These are phyloP conservation scores for Dittrichia graveolens DNA, from an alignment of 129 eudicot genomes.

Conservation along the genomic window DNA sequence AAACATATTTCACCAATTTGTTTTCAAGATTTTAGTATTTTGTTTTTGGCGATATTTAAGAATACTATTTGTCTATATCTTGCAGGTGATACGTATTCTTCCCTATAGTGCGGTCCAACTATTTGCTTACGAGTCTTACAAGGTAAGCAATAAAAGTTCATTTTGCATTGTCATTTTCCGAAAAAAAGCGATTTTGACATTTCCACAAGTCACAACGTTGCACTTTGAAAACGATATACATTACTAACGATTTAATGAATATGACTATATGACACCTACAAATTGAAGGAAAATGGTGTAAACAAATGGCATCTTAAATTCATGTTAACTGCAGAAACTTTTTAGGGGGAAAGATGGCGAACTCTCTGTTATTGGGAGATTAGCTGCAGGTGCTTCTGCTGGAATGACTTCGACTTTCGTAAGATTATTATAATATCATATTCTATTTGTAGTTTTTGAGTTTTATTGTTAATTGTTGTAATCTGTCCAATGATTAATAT, in stretches of 20 bases:
- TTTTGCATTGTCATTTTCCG: too few species aligned
- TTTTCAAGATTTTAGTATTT: not conserved
- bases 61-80: slow-evolving; percentile 5
- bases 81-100: slow-evolving; percentile 85
- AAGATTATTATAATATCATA: slow-evolving; percentile 21
- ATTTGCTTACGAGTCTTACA: slow-evolving; percentile 84
- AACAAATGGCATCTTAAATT: not conserved
- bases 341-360: slow-evolving; percentile 74
- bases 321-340: slow-evolving; percentile 55
- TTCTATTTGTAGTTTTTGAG: not conserved
- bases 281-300: too few species aligned
- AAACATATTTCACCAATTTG: not conserved
- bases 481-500: not conserved
- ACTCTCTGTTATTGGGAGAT: slow-evolving; percentile 86
- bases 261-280: too few species aligned
- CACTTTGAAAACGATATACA: too few species aligned
- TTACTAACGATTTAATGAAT: too few species aligned
- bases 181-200: too few species aligned
- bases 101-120: slow-evolving; percentile 97
- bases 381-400: slow-evolving; percentile 99
- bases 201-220: too few species aligned
- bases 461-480: not conserved
- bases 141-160: slow-evolving; percentile 45
- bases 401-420: slow-evolving; percentile 93
- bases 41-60: not conserved